Evolutionary conservation across 192 early-diverging fungal species (phyloP).

Genomic region (Umbelopsis ramanniana): DNA sequence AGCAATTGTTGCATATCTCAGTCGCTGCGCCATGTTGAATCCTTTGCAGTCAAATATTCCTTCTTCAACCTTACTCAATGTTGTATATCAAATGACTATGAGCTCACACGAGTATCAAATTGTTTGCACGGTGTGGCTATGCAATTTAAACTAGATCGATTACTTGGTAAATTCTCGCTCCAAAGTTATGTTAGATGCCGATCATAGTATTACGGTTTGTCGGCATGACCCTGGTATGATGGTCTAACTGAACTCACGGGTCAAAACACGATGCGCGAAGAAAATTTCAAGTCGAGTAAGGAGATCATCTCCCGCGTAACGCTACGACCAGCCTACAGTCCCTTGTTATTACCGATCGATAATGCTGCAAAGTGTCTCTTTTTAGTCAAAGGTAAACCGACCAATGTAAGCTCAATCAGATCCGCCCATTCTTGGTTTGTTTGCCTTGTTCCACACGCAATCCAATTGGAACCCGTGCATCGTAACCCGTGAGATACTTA

Average conservation of each 20-base stretch:
- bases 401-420: neutral
- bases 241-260: neutral
- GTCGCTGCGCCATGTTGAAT: too few species aligned
- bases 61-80: neutral
- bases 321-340: neutral
- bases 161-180: neutral
- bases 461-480: slow-evolving; percentile 3
- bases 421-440: neutral
- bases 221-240: neutral
- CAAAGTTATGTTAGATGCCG: neutral
- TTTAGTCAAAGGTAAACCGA: neutral
- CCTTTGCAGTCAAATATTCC: neutral
- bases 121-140: slow-evolving; percentile 1
- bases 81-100: neutral
- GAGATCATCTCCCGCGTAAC: too few species aligned
- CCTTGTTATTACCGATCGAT: neutral
- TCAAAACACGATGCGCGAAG: too few species aligned
- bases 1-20: too few species aligned
- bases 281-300: too few species aligned
- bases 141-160: neutral
- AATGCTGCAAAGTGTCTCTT: neutral
- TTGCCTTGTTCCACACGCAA: slow-evolving; percentile 20
- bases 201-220: neutral
- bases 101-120: neutral
- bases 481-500: slow-evolving; percentile 16